phyloP scores from a whole-genome alignment of 1,284 basidiomycete species.

The Rugosomyces carneus region DNA sequence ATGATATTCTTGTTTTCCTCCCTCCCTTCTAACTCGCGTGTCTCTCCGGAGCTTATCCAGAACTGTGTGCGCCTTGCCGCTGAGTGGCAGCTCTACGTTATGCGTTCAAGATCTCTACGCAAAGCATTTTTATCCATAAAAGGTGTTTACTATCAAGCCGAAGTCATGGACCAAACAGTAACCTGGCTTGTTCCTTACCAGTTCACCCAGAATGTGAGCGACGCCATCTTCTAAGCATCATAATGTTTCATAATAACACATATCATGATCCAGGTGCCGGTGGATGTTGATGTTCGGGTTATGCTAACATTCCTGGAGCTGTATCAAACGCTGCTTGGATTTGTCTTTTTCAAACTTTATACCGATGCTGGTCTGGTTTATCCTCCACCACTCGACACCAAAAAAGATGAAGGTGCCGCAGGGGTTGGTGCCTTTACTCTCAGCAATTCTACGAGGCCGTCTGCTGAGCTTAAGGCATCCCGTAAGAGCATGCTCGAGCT shows the following conservation, averaged over 20 bases:
- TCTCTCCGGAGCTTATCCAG: slow-evolving; percentile 81
- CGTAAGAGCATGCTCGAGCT: slow-evolving; percentile 42
- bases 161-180: slow-evolving; percentile 87
- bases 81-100: slow-evolving; percentile 95
- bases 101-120: slow-evolving; percentile 81
- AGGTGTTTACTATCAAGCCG: slow-evolving; percentile 97
- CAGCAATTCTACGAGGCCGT: slow-evolving; percentile 42
- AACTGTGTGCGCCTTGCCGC: slow-evolving; percentile 88
- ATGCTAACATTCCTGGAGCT: slow-evolving; percentile 98
- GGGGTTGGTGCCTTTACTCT: slow-evolving; percentile 88
- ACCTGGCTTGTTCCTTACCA: slow-evolving; percentile 98
- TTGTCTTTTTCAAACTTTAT: slow-evolving; percentile 97
- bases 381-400: slow-evolving; percentile 84
- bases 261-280: slow-evolving; percentile 65
- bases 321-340: slow-evolving; percentile 95
- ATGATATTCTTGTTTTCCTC: slow-evolving; percentile 92
- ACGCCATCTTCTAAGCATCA: neutral
- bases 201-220: slow-evolving; percentile 88
- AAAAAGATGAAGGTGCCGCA: slow-evolving; percentile 84
- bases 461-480: slow-evolving; percentile 22
- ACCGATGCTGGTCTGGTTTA: slow-evolving; percentile 92
- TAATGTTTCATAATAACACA: too few relatives aligned
- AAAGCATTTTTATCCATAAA: slow-evolving; percentile 98
- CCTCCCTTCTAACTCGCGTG: slow-evolving; percentile 76
- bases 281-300: slow-evolving; percentile 96